Evolutionary conservation across 2,329 filamentous ascomycete species (phyloP), one percentile per base, ranked within the genome.

Genomic region (Zymoseptoria ardabiliae): DNA sequence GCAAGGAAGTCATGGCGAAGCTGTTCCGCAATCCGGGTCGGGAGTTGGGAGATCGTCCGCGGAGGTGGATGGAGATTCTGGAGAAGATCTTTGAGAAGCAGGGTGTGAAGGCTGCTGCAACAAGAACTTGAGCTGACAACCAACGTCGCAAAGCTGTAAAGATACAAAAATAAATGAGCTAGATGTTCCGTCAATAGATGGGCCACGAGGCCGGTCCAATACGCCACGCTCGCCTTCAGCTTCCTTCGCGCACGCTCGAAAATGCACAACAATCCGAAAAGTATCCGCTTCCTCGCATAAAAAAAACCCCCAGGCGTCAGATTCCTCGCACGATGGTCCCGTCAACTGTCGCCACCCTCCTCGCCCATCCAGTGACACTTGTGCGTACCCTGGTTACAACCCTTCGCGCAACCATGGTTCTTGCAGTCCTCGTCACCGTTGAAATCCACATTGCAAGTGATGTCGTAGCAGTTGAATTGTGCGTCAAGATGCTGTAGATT

Each of bases 1-100:
- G 96, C 19, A 85, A 87, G 64, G 91, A 96, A 65, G 83, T 95
- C 49, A 78, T 96, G 53, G 84, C 84, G 0, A 81, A 82, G 28
- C 82, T 84, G 21, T 91, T 95, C 77, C 88, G 85, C 73, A 73
- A 71, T 49, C 76, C 78, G 4, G 74, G 74, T 1, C 63, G 74
- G 19, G 70, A 72, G 54, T 21, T 79, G 58, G 70, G 70, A 2
- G 72, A 72, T 50, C 71, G 74, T 49, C 73, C 77, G 62, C 71
- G 64, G 57, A 70, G 74, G 60, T 80, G 78, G 78, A 65, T 79
- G 67, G 73, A 71, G 2, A 48, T 75, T 4, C 63, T 73, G 54
- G 63, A 65, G 59, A 66, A 55, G 54, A 65, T 73, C 8, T 72
- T 72, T 55, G 68, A 67, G 35, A 60, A 62, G 57, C 63, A 63